These are phyloP conservation scores for Cytospora piceicola DNA, from an alignment of 2,329 filamentous ascomycete species.

Conservation along the genomic window DNA sequence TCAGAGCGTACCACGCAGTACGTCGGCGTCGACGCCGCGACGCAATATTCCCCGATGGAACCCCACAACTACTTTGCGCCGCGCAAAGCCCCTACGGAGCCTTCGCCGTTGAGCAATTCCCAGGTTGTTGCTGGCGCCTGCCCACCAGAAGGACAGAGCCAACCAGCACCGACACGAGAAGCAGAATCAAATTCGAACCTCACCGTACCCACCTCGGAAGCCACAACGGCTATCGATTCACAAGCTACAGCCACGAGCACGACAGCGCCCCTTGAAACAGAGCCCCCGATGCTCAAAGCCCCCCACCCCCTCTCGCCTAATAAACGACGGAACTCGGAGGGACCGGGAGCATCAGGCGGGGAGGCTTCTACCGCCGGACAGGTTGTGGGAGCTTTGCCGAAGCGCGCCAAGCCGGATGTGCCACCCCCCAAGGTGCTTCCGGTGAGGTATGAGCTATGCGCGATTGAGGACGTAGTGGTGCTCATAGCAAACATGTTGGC, in stretches of 20 bases:
- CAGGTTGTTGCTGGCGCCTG: constrained; percentile 10
- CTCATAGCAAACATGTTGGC: constrained; percentile 94
- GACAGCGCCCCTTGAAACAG: constrained; percentile 33
- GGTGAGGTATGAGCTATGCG: constrained; percentile 76
- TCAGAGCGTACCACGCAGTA: constrained; percentile 43
- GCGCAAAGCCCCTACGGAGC: constrained; percentile 11
- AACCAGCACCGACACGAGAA: constrained; percentile 7
- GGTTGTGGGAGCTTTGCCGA: constrained; percentile 44
- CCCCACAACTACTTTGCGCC: constrained; percentile 44
- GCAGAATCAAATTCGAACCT: not conserved
- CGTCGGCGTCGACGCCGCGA: constrained; percentile 53
- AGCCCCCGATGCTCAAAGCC: constrained; percentile 35
- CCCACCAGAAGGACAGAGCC: constrained; percentile 17
- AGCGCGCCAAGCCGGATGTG: constrained; percentile 57
- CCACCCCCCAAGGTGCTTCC: constrained; percentile 65
- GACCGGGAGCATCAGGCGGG: constrained; percentile 35
- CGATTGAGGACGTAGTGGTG: constrained; percentile 83
- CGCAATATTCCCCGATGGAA: constrained; percentile 55
- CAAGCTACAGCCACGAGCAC: constrained; percentile 25
- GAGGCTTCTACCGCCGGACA: constrained; percentile 25
- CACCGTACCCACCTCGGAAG: constrained; percentile 15
- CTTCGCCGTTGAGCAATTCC: constrained; percentile 15
- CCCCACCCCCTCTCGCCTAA: constrained; percentile 40
- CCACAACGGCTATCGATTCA: constrained; percentile 19
- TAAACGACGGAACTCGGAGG: constrained; percentile 52